A percentile compares a stretch with the other conserved stretches of the same genome.
These are phyloP conservation scores for Nicotiana sylvestris DNA, from an alignment of 257 asterid genomes.

Conservation along the genomic window DNA sequence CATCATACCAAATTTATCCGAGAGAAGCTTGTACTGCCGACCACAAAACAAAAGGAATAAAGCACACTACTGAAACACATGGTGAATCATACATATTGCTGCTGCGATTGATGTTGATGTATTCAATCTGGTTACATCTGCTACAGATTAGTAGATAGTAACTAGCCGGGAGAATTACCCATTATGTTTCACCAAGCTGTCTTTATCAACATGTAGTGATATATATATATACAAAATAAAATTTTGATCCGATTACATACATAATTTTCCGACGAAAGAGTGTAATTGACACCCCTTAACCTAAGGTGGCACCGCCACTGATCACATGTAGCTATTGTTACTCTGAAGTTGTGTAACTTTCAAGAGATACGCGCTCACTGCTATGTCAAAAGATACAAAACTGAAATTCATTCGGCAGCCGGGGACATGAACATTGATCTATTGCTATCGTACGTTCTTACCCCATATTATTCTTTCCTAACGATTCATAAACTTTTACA, in stretches of 20 bases:
- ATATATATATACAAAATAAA: too few relatives aligned
- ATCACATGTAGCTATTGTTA: too few relatives aligned
- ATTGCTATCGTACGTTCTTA: neutral
- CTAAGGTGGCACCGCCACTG: too few relatives aligned
- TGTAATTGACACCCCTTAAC: too few relatives aligned
- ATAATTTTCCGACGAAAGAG: too few relatives aligned
- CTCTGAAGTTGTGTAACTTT: neutral
- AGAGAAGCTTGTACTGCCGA: constrained; percentile 13
- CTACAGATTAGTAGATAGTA: too few relatives aligned
- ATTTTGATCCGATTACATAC: too few relatives aligned
- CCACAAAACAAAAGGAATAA: constrained; percentile 41
- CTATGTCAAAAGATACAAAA: neutral
- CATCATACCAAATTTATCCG: neutral
- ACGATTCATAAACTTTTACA: too few relatives aligned
- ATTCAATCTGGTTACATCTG: neutral
- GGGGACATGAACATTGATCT: neutral
- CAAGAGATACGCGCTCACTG: neutral
- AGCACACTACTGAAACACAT: constrained; percentile 28
- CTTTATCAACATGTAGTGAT: neutral
- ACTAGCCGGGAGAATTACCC: neutral
- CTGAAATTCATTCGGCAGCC: neutral
- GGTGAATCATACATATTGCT: constrained; percentile 10
- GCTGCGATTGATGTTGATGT: neutral
- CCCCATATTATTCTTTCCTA: too few relatives aligned
- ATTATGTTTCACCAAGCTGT: neutral